Conservation (phyloP, 768 basidiomycete genomes). For the Boletus edulis region DNA sequence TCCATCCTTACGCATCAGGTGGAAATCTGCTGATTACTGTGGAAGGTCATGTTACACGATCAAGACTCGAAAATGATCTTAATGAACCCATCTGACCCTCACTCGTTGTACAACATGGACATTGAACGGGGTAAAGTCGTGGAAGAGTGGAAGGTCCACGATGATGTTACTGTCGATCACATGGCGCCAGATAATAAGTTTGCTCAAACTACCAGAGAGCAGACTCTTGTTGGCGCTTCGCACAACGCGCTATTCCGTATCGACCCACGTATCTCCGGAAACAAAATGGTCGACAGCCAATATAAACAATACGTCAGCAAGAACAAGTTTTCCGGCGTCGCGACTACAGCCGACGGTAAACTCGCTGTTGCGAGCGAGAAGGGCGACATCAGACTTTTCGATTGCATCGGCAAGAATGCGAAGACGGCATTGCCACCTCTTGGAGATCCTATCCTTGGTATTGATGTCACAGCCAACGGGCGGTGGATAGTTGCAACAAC, state of each 20-base stretch:
- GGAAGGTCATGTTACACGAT: slow-evolving; percentile 92
- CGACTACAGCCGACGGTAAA: slow-evolving; percentile 83
- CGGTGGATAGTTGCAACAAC: slow-evolving; percentile 96
- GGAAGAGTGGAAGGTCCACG: slow-evolving; percentile 98
- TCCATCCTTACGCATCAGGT: slow-evolving; percentile 14
- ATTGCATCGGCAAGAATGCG: slow-evolving; percentile 96
- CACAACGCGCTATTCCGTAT: slow-evolving; percentile 97
- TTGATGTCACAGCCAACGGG: slow-evolving; percentile 93
- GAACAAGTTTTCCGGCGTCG: slow-evolving; percentile 91
- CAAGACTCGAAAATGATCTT: slow-evolving; percentile 96
- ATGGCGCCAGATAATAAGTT: slow-evolving; percentile 94
- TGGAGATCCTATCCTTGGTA: slow-evolving; percentile 91
- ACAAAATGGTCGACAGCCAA: slow-evolving; percentile 90
- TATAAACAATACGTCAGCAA: slow-evolving; percentile 96
- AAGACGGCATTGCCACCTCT: slow-evolving; percentile 96
- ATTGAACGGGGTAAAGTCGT: slow-evolving; percentile 94
- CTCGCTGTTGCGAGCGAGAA: slow-evolving; percentile 95
- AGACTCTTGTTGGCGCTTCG: slow-evolving; percentile 91
- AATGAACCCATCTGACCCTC: slow-evolving; percentile 77
- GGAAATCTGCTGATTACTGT: slow-evolving; percentile 5
- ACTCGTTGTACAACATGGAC: slow-evolving; percentile 88
- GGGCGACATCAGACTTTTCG: slow-evolving; percentile 94
- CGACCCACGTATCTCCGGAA: slow-evolving; percentile 91
- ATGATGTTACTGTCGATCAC: slow-evolving; percentile 80
- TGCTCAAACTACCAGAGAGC: slow-evolving; percentile 87